Evolutionary conservation across 1,284 basidiomycete genomes (phyloP), one percentile per base, ranked within the genome.

Genomic region (Inonotus obliquus): DNA sequence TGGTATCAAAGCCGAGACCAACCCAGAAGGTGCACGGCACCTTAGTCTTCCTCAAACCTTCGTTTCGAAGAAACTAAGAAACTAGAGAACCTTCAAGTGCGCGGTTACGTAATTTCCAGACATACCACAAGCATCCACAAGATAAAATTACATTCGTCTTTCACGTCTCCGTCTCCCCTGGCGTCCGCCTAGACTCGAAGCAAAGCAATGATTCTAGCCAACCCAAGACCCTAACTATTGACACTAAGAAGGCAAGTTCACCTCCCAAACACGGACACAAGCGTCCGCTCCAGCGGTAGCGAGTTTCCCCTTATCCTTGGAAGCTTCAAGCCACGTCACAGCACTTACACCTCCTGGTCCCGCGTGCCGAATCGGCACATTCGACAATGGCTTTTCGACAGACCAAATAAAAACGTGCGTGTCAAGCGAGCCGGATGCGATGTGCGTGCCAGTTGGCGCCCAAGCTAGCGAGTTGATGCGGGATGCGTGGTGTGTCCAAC

Each of bases 401-500:
- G 87, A 88, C 88, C 94, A 98, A 44, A 98, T 76, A 71, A 94
- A 97, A 7, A 97, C 85, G 69, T 94, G 86, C 29, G 95, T 96
- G 72, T 99, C 96, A 39, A 96, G 81, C 9, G 93, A 93, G 14
- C 89, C 94, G 7, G 93, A 94, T 2, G 88, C 94, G 63, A 92
- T 85, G 68, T 94, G 83, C 67, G 79, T 79, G 2, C 86, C 86
- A 68, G 92, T 86, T 1, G 83, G 72, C 2, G 89, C 89, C 85
- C 91, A 98, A 0, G 84, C 77, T 14, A 98, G 80, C 17, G 90
- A 84, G 67, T 89, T 83, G 63, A 98, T 83, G 21, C 93, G 86
- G 0, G 85, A 92, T 2, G 87, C 83, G 75, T 99, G 96, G 79
- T 90, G 89, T 3, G 92, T 86, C 96, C 96, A 98, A 59, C 86